Conservation (phyloP, 257 asterid species). For the Vinca minor region DNA sequence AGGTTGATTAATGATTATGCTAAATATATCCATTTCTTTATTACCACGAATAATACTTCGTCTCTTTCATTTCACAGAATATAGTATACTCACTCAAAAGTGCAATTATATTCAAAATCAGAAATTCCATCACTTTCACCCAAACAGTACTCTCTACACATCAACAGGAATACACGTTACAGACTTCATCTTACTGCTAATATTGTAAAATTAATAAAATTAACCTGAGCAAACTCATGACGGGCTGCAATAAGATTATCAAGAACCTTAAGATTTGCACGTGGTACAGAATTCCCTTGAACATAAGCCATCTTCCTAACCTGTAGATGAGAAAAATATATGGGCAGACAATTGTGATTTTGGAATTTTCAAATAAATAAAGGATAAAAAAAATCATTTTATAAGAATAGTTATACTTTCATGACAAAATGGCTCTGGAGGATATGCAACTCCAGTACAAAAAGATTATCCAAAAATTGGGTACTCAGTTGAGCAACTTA, state of each 20-base stretch:
- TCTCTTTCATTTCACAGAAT: background rate
- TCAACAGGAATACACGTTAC: no score
- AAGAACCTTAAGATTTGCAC: constrained; percentile 69
- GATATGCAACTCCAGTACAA: background rate
- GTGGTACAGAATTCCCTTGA: constrained; percentile 73
- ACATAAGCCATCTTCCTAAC: constrained; percentile 76
- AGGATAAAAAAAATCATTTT: background rate
- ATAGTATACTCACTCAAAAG: background rate
- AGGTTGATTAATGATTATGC: background rate
- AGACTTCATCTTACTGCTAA: background rate
- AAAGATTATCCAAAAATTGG: background rate
- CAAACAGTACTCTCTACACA: no score
- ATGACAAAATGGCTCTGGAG: background rate
- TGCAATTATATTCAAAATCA: background rate
- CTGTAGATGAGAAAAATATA: constrained; percentile 35
- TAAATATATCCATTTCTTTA: background rate
- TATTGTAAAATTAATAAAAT: constrained; percentile 9
- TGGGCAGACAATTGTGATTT: background rate
- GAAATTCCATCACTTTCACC: background rate
- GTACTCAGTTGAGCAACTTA: background rate
- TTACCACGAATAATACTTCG: background rate
- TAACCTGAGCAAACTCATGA: constrained; percentile 87
- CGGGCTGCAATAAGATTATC: constrained; percentile 85
- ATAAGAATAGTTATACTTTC: background rate
- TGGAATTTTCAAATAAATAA: background rate